Base-by-base conservation (phyloP, 768 basidiomycete species). In the Mycena latifolia region DNA sequence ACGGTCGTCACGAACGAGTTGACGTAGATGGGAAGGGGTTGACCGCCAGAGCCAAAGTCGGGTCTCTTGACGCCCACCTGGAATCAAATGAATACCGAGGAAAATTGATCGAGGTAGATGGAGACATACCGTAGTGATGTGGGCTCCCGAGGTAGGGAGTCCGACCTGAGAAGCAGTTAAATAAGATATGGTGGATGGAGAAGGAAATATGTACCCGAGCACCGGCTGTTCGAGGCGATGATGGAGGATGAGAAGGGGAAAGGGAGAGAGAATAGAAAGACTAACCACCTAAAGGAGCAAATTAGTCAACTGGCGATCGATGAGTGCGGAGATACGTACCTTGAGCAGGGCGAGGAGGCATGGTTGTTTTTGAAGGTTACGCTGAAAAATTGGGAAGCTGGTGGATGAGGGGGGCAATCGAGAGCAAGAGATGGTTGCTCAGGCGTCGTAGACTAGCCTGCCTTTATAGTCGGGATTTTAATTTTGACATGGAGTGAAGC, bases 1-100 rank as follows among this genome's bases (percentile, higher is more conserved):
- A 91, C 86, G 0, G 83, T 80, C 4, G 87, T 86, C 45, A 73
- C 74, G 69, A 92, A 94, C 55, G 90, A 90, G 75, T 94, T 95
- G 33, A 85, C 83, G 55, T 63, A 78, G 54, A 84, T 80, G 27
- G 76, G 75, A 17, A 81, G 65, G 46, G 72, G 70, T 25, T 74
- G 74, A 5, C 92, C 93, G 12, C 82, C 80, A 0, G 79, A 83
- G 24, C 91, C 92, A 70, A 84, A 92, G 39, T 82, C 85, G 29
- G 90, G 84, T 43, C 93, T 83, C 70, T 85, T 89, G 39, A 93
- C 93, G 20, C 92, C 92, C 43, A 92, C 80, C 68, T 69, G 17
- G 5, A 28, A 24, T 15, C 0, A 1, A 10, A 50, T 25, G 17
- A 37, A 22, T 17, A 57, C 24, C 25, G 28, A 51, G n/a, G n/a